Evolutionary conservation across 257 asterid genomes (phyloP), one percentile per base, ranked within the genome.

Genomic region (Primulina huaijiensis): DNA sequence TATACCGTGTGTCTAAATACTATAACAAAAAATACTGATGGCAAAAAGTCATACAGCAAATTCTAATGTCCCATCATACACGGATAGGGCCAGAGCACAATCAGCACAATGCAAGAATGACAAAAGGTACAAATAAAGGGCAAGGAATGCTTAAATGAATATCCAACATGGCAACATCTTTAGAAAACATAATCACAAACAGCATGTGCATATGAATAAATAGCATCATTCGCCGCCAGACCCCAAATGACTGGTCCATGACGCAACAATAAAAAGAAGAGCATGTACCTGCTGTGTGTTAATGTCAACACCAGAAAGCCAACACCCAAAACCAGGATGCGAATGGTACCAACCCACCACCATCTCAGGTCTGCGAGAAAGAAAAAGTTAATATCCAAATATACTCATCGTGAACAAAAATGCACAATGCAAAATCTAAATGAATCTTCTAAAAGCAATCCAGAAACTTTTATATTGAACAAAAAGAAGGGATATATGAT

Each of bases 281-380:
- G 74, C 6, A 71, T 34, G 21, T 60, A 94, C 99, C 97, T 94
- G 99, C 80, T 93, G 97, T 43, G 99, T 91, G 72, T 93, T 91
- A 60, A 93, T 91, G 81, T 93, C 97, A 74, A 91, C 96, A 35
- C 99, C 99, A 70, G 97, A 93, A 70, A 91, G 97, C 97, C 97
- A 93, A 72, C 97, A 93, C 72, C 99, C 99, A 70, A 93, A 93
- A 38, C 99, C 99, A 53, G 99, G 99, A 83, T 94, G 99, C 25
- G 98, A 94, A 77, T 94, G 98, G 76, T 91, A 94, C 99, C 97
- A 94, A 63, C 99, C 99, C 61, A 91, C 98, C 78, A 94, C 99
- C 99, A 94, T 94, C 88, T 94, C 99, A 55, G 98, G 99, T 70
- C 98, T 89, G 91, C 58, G 59, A 79, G 66, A 75, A 69, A 58